Evolutionary conservation across 306 rosid species (phyloP), one percentile per base, ranked within the genome.

Genomic region (Elaeagnus macrophylla): DNA sequence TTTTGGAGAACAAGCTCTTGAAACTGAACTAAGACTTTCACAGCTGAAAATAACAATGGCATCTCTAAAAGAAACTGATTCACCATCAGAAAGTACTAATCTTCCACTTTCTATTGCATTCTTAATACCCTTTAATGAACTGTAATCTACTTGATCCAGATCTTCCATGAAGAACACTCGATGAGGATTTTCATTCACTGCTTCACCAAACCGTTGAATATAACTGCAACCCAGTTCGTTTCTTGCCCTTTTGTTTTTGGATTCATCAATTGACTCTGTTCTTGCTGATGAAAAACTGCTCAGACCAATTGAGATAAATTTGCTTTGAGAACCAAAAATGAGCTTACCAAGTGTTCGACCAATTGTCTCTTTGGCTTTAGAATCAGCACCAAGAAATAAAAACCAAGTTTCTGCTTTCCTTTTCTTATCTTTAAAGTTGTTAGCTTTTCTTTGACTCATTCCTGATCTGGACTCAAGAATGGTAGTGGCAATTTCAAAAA

Each of bases 91-190:
- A 70, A 82, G 64, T 44, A 55, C 74, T 18, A 84, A 1, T 48
- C 72, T 78, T 50, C 97, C 97, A 56, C 60, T 76, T 51, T 76
- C 56, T 37, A 88, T 82, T 0, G 88, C 82, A 63, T 84, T 37
- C 73, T 68, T 74, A 15, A 84, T 37, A 62, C 91, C 86, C 79
- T 73, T 80, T 55, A 57, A 76, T 35, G 94, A 78, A 67, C 56
- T 61, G 64, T 68, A 18, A 62, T 88, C 94, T 39, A 72, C 78
- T 59, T 73, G 77, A 0, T 88, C 88, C 42, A 75, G 51, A 32
- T 84, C 96, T 74, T 84, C 90, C 82, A 88, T 59, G 67, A 84
- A 74, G 75, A 88, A 84, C 66, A 88, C 86, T 66, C 97, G 71
- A 19, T 79, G 90, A n/a, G 97, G 95, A 14, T 80, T 88, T 66